Conservation (phyloP, 1,284 basidiomycete species). For the Sanguinoderma infundibulare region DNA sequence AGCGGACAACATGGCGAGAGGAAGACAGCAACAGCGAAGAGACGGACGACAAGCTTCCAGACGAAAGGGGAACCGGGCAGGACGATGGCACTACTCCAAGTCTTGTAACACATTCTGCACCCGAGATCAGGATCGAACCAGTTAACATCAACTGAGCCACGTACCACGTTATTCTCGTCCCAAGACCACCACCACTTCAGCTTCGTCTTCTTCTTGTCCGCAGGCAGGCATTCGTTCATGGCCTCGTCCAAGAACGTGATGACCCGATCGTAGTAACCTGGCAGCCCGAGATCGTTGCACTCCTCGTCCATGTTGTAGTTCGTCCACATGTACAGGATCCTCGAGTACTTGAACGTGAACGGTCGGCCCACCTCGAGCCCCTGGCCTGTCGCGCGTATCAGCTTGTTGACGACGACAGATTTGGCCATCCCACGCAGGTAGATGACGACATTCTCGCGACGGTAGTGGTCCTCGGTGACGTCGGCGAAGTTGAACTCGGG, state of each 20-base stretch:
- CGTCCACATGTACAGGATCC: constrained; percentile 3
- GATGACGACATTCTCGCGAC: neutral
- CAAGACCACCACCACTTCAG: constrained; percentile 7
- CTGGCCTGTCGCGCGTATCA: neutral
- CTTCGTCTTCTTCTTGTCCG: neutral
- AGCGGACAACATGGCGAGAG: too few relatives aligned
- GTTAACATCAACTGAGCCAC: neutral
- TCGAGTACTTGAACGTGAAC: constrained; percentile 2
- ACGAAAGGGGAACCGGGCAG: too few relatives aligned
- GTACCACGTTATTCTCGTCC: neutral
- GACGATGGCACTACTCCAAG: neutral
- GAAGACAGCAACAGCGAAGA: too few relatives aligned
- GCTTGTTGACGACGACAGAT: neutral
- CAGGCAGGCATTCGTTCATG: neutral
- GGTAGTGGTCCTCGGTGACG: neutral
- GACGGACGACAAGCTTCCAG: too few relatives aligned
- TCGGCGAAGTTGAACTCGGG: constrained; percentile 6
- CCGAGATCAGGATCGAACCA: neutral
- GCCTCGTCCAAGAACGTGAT: neutral
- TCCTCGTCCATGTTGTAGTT: constrained; percentile 2
- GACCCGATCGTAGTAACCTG: neutral
- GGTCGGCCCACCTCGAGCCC: neutral
- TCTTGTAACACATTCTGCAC: neutral
- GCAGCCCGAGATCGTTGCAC: neutral
- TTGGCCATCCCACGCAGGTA: neutral